These are phyloP conservation scores for Phylloboletellus chloephorus DNA, from an alignment of 1,284 basidiomycete genomes.

Conservation along the genomic window DNA sequence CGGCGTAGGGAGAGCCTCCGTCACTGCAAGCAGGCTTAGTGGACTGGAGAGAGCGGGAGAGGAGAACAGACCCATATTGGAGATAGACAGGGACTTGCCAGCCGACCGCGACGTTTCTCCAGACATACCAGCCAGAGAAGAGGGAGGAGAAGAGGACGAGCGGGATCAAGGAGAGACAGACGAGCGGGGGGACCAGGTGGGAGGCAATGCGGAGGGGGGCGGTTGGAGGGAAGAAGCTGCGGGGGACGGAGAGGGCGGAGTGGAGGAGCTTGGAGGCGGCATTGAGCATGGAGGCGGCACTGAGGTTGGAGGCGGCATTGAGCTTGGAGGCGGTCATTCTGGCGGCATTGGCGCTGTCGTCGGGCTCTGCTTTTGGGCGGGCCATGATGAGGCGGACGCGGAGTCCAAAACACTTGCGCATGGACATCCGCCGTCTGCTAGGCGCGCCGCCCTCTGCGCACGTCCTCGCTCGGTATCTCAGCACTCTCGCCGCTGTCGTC, in stretches of 20 bases:
- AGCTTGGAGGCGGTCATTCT: slow-evolving; percentile 1
- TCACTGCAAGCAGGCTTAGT: slow-evolving; percentile 42
- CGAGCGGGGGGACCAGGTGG: slow-evolving; percentile 54
- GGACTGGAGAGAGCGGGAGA: background rate
- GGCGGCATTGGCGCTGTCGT: slow-evolving; percentile 6
- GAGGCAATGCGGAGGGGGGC: slow-evolving; percentile 44
- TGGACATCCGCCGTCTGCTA: slow-evolving; percentile 38
- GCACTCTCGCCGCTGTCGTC: slow-evolving; percentile 32
- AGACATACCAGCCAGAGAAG: slow-evolving; percentile 64
- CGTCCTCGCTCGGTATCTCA: slow-evolving; percentile 41
- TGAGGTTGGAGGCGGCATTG: slow-evolving; percentile 1
- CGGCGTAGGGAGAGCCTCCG: slow-evolving; percentile 55
- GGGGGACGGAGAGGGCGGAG: slow-evolving; percentile 3
- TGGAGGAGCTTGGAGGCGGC: slow-evolving; percentile 2
- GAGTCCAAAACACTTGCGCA: slow-evolving; percentile 19
- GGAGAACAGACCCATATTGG: slow-evolving; percentile 63
- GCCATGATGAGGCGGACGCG: slow-evolving; percentile 22
- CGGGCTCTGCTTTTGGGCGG: slow-evolving; percentile 26
- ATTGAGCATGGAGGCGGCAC: background rate
- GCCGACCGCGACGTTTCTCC: slow-evolving; percentile 59
- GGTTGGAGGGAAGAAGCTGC: slow-evolving; percentile 40
- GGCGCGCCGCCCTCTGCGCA: slow-evolving; percentile 43
- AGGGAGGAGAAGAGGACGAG: slow-evolving; percentile 53
- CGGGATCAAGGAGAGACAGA: slow-evolving; percentile 59
- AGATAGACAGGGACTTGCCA: slow-evolving; percentile 65